These are phyloP conservation scores for Spinellus fusiger DNA, from an alignment of 192 early-diverging fungal genomes.

Conservation along the genomic window DNA sequence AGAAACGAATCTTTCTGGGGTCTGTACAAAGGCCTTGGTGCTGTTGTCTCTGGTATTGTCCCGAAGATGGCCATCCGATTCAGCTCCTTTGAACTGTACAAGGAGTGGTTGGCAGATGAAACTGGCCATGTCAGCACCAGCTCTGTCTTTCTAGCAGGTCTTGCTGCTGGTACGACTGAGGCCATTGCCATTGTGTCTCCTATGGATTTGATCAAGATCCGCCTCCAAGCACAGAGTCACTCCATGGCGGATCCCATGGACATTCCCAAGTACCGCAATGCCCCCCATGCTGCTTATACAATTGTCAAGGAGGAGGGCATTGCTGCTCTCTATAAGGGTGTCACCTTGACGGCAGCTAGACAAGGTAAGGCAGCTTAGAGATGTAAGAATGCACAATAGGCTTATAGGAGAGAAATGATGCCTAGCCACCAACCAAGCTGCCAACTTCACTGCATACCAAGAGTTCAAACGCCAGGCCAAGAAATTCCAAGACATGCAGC, in stretches of 20 bases:
- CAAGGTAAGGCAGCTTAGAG: constrained; percentile 53
- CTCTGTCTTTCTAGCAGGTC: constrained; percentile 79
- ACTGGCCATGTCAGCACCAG: constrained; percentile 61
- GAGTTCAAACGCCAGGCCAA: constrained; percentile 79
- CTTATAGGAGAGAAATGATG: not conserved
- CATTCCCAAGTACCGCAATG: constrained; percentile 94
- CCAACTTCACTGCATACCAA: constrained; percentile 97
- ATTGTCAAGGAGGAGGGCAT: constrained; percentile 90
- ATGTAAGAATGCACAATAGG: not conserved
- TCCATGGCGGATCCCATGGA: constrained; percentile 96
- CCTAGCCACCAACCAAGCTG: constrained; percentile 92
- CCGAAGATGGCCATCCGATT: constrained; percentile 99
- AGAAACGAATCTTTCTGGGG: constrained; percentile 81
- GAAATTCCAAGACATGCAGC: constrained; percentile 58
- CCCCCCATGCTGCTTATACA: constrained; percentile 83
- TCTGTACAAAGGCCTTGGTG: constrained; percentile 96
- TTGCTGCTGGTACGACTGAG: constrained; percentile 90
- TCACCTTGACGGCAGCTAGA: constrained; percentile 86
- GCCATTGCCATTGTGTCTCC: constrained; percentile 93
- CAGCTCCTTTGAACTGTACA: constrained; percentile 93
- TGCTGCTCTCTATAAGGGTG: constrained; percentile 88
- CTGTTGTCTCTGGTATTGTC: constrained; percentile 92
- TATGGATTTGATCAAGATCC: constrained; percentile 99
- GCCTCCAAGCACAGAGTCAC: constrained; percentile 92
- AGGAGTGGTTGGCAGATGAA: constrained; percentile 64